Base-by-base conservation (phyloP, 768 basidiomycete species). In the Leccinum obscurum region DNA sequence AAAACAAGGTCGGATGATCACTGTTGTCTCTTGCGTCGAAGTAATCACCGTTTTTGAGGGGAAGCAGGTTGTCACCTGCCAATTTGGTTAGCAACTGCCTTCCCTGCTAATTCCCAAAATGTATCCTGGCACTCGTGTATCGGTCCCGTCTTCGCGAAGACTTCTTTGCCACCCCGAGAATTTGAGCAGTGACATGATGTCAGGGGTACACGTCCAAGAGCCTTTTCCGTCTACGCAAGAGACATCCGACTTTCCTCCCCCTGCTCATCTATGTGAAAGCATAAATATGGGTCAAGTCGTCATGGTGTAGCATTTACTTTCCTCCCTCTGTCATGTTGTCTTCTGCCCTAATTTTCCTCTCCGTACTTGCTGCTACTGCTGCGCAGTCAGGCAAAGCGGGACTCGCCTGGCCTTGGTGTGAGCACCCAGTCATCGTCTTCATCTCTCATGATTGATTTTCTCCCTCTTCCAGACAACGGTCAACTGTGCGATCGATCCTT, bases 371-470 rank as follows among this genome's bases (percentile, higher is more conserved):
- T 3, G 37, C 61, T 3, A 46, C 61, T 14, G 57, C 61, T 20
- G 71, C 59, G 26, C 67, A 62, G 17, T 77, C 77, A 17, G 76
- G 77, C 34, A 77, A 77, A 63, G 69, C 73, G 24, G 77, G 77
- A 37, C 70, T 77, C 20, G 63, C 62, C 48, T 77, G 77, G 77
- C 64, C 77, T 30, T 78, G 62, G 62, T 77, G 74, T 75, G 57
- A 60, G 70, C 8, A 55, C 3, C 0, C 11, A 39, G 22, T 3
- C 3, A 17, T 17, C 9, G 7, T 24, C 5, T 54, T 14, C 37
- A 6, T 2, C 2, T 3, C 3, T 22, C 10, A 3, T 44, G 1
- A 37, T n/a, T 69, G 46, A 67, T 34, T 15, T 7, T 13, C 54
- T 41, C 6, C 2, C 44, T 28, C 46, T 44, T 37, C 48, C 52